Evolutionary conservation across 768 basidiomycete species (phyloP), one percentile per base, ranked within the genome.

Genomic region (Clathrus columnatus): DNA sequence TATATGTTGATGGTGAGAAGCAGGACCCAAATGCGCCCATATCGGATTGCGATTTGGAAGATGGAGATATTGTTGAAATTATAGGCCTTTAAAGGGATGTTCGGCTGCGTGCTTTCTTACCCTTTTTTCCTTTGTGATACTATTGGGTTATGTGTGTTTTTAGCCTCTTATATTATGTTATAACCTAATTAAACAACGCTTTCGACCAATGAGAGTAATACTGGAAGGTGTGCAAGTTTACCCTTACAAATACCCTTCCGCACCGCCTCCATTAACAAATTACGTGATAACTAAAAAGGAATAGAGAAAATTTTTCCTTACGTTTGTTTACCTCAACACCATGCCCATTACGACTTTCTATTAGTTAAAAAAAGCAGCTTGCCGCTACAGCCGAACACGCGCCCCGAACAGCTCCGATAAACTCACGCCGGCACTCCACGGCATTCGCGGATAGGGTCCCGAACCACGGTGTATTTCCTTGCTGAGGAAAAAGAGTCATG

Each of bases 1-100:
- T 88, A 87, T 7, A 85, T 86, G 36, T 91, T 21, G 88, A 91
- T 61, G 88, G 88, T 6, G 85, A 88, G 41, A 81, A 73, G 63
- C 75, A 87, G 73, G 72, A 73, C n/a, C 72, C 80, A 30, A 71
- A 76, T 20, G 68, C 72, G 5, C 76, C 76, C 57, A 88, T 91
- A 55, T 77, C 83, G 10, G 78, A 80, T 14, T 76, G 78, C 18
- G 87, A 86, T 57, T 61, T 90, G 58, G 88, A 90, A 60, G 87
- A 91, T 59, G 88, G 87, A 0, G 88, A 91, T 67, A 65, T 82
- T 71, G 78, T 91, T 18, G 88, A 91, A 56, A 78, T 91, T 32
- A 75, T 81, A 57, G 87, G 82, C 16, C 61, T 87, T 28, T 76
- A 59, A 67, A 10, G 4, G 46, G 10, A 21, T 48, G 24, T 48